Conservation (phyloP, 352 stramenopile genomes). For the Pythium volutum region DNA sequence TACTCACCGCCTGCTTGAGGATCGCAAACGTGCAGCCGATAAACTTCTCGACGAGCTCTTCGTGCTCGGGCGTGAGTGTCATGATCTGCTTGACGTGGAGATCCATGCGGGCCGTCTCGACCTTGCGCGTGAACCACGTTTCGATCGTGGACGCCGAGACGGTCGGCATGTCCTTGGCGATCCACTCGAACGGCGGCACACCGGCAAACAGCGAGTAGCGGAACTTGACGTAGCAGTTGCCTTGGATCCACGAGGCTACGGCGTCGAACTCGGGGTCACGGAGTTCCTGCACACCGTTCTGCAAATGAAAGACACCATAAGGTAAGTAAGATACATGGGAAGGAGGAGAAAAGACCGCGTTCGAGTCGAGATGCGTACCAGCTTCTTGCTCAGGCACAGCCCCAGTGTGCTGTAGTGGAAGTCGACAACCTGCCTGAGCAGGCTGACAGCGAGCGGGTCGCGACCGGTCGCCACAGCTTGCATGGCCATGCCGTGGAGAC, state of each 20-base stretch:
- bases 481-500: neutral
- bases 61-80: slow-evolving; percentile 14
- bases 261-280: neutral
- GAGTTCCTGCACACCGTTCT: neutral
- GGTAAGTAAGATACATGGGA: no score
- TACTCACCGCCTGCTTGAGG: slow-evolving; percentile 27
- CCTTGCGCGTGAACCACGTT: slow-evolving; percentile 31
- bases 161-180: slow-evolving; percentile 24
- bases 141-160: slow-evolving; percentile 21
- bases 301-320: neutral
- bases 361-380: neutral
- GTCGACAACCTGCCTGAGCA: slow-evolving; percentile 6
- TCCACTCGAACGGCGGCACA: slow-evolving; percentile 37
- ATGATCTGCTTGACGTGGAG: slow-evolving; percentile 18
- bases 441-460: neutral
- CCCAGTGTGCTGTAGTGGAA: slow-evolving; percentile 14
- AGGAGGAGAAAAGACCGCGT: no score
- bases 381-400: neutral
- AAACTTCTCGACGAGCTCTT: slow-evolving; percentile 24
- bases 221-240: slow-evolving; percentile 47
- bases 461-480: neutral
- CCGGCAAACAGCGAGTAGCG: slow-evolving; percentile 44
- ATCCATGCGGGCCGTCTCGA: slow-evolving; percentile 26
- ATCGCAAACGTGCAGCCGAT: slow-evolving; percentile 25
- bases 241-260: slow-evolving; percentile 21